Evolutionary conservation across 371 early-diverging fungal species (phyloP).

Genomic region (Apophysomyces trapeziformis): DNA sequence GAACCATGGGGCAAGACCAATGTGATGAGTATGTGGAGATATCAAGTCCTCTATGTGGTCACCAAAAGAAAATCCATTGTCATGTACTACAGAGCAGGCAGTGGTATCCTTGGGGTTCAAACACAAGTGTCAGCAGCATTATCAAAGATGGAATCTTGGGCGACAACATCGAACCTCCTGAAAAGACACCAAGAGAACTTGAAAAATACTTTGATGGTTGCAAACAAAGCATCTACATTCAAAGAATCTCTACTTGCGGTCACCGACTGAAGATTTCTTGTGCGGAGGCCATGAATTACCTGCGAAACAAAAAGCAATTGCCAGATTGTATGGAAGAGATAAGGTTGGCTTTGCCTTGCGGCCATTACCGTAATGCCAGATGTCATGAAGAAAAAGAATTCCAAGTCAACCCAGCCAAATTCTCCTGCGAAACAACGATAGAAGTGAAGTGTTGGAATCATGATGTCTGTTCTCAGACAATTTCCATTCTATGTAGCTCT

Average conservation of each 20-base stretch:
- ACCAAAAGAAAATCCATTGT: not conserved
- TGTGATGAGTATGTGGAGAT: not conserved
- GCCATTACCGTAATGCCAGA: not conserved
- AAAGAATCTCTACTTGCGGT: not conserved
- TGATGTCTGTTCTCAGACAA: not conserved
- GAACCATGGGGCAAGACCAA: not conserved
- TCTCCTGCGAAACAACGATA: not conserved
- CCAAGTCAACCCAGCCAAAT: not conserved
- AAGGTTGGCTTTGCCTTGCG: not conserved
- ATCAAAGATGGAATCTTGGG: not conserved
- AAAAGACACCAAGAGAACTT: not conserved
- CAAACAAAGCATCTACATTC: not conserved
- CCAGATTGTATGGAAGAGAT: not conserved
- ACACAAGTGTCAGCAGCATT: not conserved
- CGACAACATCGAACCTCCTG: not conserved
- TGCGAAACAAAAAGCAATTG: not conserved
- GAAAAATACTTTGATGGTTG: not conserved
- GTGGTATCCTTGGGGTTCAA: conserved; percentile 1
- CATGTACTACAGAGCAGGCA: not conserved
- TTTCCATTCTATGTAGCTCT: not conserved
- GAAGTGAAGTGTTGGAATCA: conserved; percentile 5
- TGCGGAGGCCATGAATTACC: not conserved
- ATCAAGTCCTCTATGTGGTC: not conserved
- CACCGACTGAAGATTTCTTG: not conserved
- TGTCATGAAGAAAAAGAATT: not conserved